Percentiles rank a stretch among this genome's conserved stretches.
Evolutionary conservation across 177 flowering plant genomes (phyloP).

Genomic region (Vitis hybrid): DNA sequence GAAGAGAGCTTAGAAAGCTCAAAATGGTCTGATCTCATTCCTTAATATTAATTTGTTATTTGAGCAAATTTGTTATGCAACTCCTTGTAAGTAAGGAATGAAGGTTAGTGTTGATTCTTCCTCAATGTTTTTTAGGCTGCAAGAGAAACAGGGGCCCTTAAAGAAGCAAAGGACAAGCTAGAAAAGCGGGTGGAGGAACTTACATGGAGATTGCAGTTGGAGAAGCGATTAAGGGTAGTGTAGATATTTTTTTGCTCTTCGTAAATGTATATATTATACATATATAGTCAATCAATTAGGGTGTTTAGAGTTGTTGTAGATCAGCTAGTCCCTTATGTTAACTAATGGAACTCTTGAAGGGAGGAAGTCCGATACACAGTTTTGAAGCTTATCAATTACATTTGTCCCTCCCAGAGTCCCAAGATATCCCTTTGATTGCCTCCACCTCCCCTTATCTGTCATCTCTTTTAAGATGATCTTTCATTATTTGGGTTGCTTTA

Average conservation of each 20-base stretch:
- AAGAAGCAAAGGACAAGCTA: conserved; percentile 73
- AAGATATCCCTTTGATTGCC: no score
- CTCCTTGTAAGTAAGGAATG: not conserved
- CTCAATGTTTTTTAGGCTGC: conserved; percentile 49
- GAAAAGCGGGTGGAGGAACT: conserved; percentile 81
- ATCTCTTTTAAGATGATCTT: no score
- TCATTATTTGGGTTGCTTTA: no score
- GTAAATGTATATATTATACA: no score
- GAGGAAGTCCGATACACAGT: no score
- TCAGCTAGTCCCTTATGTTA: no score
- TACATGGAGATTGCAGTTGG: conserved; percentile 71
- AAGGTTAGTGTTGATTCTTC: not conserved
- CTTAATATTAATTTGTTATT: not conserved
- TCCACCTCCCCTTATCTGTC: no score
- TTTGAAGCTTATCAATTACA: no score
- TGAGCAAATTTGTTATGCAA: not conserved
- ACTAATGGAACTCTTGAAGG: no score
- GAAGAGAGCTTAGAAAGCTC: conserved; percentile 67
- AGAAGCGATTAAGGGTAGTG: conserved; percentile 61
- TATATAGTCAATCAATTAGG: not conserved
- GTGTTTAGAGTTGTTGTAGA: no score
- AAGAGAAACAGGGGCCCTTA: conserved; percentile 75
- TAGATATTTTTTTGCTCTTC: not conserved
- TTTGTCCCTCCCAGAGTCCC: no score
- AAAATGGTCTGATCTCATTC: conserved; percentile 53